phyloP scores from a whole-genome alignment of 768 basidiomycete genomes.

The Psilocybe cubensis region DNA sequence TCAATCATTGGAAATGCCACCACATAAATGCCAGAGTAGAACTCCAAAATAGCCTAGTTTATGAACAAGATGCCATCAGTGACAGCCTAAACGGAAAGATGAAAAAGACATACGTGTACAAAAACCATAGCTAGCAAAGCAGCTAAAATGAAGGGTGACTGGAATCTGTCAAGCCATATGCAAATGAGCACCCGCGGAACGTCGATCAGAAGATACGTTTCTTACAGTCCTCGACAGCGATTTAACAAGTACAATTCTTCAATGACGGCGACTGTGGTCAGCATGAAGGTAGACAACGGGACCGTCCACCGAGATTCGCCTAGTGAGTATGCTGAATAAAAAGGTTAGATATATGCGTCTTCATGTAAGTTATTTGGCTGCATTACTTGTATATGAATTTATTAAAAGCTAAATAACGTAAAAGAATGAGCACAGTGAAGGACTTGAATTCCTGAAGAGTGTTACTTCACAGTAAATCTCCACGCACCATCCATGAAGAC shows the following conservation, averaged over 20 bases:
- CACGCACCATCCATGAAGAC: conserved; percentile 25
- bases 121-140: conserved; percentile 18
- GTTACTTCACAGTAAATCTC: neutral
- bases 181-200: neutral
- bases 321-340: conserved; percentile 15
- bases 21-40: conserved; percentile 26
- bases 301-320: conserved; percentile 21
- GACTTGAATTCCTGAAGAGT: neutral
- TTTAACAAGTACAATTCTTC: conserved; percentile 26
- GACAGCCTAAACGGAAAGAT: neutral
- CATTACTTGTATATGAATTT: conserved; percentile 18
- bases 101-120: conserved; percentile 17
- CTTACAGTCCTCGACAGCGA: conserved; percentile 25
- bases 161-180: conserved; percentile 13
- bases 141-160: conserved; percentile 14
- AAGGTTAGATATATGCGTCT: neutral
- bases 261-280: conserved; percentile 17
- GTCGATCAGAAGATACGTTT: neutral
- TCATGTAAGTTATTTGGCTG: neutral
- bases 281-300: conserved; percentile 20
- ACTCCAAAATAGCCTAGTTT: conserved; percentile 20
- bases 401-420: conserved; percentile 20
- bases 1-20: conserved; percentile 16
- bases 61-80: neutral
- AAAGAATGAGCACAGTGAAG: too few relatives aligned